These are phyloP conservation scores for Sphaerulina musiva DNA, from an alignment of 2,329 filamentous ascomycete genomes.

Conservation along the genomic window DNA sequence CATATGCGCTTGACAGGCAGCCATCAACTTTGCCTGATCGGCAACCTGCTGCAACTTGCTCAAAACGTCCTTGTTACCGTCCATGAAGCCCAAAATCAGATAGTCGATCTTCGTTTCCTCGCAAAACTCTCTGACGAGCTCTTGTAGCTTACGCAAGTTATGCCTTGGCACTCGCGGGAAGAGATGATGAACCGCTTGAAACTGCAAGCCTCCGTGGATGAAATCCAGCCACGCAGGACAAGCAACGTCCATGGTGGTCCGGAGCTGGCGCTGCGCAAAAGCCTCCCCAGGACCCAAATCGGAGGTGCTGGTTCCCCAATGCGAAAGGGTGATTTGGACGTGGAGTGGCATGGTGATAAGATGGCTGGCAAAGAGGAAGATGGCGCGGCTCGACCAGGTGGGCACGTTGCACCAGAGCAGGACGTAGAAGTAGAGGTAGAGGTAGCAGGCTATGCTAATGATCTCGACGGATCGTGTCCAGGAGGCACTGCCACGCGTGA, in stretches of 20 bases:
- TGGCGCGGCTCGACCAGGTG: background rate
- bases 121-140: background rate
- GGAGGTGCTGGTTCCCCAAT: background rate
- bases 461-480: constrained; percentile 1
- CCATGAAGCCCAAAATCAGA: background rate
- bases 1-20: background rate
- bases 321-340: background rate
- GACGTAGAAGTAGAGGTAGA: background rate
- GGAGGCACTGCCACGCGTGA: background rate
- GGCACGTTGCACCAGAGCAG: background rate
- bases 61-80: background rate
- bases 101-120: background rate
- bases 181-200: background rate
- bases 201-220: background rate
- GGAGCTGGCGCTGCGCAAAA: background rate
- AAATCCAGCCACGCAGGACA: background rate
- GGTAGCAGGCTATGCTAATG: background rate
- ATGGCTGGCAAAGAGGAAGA: background rate
- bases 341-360: background rate
- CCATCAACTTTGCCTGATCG: background rate
- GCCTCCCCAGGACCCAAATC: background rate
- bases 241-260: background rate
- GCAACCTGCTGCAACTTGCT: background rate
- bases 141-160: background rate
- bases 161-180: background rate